These are phyloP conservation scores for Blumeria graminis DNA, from an alignment of 2,329 filamentous ascomycete genomes.

Conservation along the genomic window DNA sequence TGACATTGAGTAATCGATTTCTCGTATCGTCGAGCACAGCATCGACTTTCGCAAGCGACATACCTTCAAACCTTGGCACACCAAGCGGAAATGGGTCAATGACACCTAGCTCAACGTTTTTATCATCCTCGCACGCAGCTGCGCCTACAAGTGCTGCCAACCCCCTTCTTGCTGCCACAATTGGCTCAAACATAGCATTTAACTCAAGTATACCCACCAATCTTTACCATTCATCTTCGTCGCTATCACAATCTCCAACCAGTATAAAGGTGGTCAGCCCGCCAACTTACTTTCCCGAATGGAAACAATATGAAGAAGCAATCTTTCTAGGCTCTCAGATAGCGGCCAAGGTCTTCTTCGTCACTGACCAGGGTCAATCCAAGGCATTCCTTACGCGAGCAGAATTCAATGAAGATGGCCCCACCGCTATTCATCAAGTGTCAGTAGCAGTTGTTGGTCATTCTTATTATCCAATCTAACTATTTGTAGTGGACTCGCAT, in stretches of 20 bases:
- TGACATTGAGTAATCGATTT: constrained; percentile 58
- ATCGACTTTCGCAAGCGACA: constrained; percentile 91
- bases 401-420: constrained; percentile 16
- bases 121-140: constrained; percentile 26
- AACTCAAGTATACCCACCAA: constrained; percentile 17
- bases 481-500: no score
- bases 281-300: constrained; percentile 52
- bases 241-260: constrained; percentile 43
- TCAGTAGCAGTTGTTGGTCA: constrained; percentile 6
- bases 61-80: constrained; percentile 81
- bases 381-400: constrained; percentile 45
- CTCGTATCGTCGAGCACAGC: constrained; percentile 78
- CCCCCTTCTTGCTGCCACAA: constrained; percentile 76
- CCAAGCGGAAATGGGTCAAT: constrained; percentile 76
- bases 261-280: constrained; percentile 40
- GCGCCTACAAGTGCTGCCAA: constrained; percentile 47
- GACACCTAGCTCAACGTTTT: constrained; percentile 37
- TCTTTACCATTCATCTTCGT: constrained; percentile 25
- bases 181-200: constrained; percentile 22
- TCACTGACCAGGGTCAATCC: constrained; percentile 33
- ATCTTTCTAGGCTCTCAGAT: constrained; percentile 49
- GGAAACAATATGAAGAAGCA: constrained; percentile 30
- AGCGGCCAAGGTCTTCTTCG: constrained; percentile 46
- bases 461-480: no score
- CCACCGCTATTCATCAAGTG: constrained; percentile 16